Conservation (phyloP, 495 filamentous ascomycete species). For the Xylaria nigripes region DNA sequence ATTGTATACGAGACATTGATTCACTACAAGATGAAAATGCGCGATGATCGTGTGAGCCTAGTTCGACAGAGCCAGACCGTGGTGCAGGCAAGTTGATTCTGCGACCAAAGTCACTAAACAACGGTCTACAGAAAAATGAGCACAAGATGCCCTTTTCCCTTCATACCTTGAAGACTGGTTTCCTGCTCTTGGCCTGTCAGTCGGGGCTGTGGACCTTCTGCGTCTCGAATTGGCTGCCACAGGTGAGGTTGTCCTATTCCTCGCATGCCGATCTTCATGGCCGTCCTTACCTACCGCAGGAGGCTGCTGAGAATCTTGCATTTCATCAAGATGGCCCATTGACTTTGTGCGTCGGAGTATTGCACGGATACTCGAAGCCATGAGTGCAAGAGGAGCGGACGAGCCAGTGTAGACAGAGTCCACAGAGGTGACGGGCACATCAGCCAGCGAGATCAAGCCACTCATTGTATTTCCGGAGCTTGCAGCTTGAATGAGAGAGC, state of each 20-base stretch:
- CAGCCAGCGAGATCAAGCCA: not conserved
- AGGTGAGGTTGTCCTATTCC: constrained; percentile 12
- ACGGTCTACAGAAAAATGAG: not conserved
- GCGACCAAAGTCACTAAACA: not conserved
- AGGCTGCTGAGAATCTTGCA: not conserved
- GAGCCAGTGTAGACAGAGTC: not conserved
- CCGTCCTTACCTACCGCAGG: not conserved
- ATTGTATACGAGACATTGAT: not conserved
- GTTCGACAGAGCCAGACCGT: not conserved
- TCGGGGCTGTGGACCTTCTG: constrained; percentile 1
- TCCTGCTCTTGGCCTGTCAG: not conserved
- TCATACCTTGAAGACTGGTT: not conserved
- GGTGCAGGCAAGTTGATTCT: not conserved
- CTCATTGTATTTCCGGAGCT: not conserved
- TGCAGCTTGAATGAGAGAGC: not conserved
- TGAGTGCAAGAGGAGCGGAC: not conserved
- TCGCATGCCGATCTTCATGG: not conserved
- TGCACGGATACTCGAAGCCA: not conserved
- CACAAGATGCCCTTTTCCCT: not conserved
- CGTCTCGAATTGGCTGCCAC: constrained; percentile 11
- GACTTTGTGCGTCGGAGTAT: constrained; percentile 6
- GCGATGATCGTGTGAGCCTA: not conserved
- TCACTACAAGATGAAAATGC: not conserved
- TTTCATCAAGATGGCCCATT: not conserved
- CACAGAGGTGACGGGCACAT: not conserved